These are phyloP conservation scores for Eucalyptus cloeziana DNA, from an alignment of 345 rosid genomes.

Conservation along the genomic window DNA sequence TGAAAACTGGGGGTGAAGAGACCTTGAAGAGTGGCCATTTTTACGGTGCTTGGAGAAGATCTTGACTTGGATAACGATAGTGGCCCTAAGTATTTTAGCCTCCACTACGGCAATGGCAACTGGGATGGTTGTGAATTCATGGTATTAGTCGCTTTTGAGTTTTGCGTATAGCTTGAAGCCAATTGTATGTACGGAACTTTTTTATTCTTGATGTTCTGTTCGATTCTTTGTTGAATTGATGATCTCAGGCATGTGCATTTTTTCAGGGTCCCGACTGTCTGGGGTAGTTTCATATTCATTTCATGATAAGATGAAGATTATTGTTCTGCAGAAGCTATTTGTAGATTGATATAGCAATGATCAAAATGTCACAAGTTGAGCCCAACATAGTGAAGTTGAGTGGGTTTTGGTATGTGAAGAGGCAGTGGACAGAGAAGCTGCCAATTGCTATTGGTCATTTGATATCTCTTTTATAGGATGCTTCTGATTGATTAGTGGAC, in stretches of 20 bases:
- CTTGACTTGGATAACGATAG: not conserved
- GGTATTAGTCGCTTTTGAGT: not conserved
- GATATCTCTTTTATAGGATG: not conserved
- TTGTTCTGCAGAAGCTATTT: not conserved
- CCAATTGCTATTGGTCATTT: not conserved
- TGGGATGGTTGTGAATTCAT: not conserved
- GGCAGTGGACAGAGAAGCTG: not conserved
- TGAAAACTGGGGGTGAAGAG: not conserved
- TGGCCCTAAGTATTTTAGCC: not conserved
- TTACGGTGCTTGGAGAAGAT: not conserved
- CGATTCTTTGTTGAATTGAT: not conserved
- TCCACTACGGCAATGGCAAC: not conserved
- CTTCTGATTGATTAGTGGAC: not conserved
- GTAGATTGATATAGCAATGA: not conserved
- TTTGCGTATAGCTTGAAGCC: not conserved
- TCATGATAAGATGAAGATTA: not conserved
- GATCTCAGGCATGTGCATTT: not conserved
- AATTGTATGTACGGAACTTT: not conserved
- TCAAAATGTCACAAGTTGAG: not conserved
- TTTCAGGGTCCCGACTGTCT: not conserved
- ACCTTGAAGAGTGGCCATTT: not conserved
- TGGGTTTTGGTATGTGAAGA: not conserved
- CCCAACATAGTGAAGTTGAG: not conserved
- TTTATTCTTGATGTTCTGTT: not conserved
- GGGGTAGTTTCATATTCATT: not conserved